These are phyloP conservation scores for Perkinsus olseni DNA, from an alignment of 169 alveolate genomes.

Conservation along the genomic window DNA sequence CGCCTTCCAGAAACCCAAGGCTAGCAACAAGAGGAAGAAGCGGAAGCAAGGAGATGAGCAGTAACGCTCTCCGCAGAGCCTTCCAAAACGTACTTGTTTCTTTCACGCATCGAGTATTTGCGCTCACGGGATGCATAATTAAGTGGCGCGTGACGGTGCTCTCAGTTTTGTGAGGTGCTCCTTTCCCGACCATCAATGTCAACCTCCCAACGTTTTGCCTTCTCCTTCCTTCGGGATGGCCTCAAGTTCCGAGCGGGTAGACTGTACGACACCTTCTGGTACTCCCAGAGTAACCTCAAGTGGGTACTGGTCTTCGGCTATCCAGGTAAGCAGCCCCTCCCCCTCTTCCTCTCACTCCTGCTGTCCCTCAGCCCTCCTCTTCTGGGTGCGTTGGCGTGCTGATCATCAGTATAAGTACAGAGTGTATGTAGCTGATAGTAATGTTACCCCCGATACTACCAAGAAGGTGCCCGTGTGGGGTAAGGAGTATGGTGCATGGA, in stretches of 20 bases:
- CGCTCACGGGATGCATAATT: background rate
- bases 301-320: slow-evolving; percentile 15
- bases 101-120: background rate
- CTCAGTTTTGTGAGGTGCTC: background rate
- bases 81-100: background rate
- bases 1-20: background rate
- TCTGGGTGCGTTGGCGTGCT: slow-evolving; percentile 12
- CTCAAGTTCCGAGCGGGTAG: background rate
- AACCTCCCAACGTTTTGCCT: slow-evolving; percentile 3
- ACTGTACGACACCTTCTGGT: slow-evolving; percentile 10
- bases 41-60: background rate
- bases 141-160: background rate
- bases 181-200: background rate
- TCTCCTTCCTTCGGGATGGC: slow-evolving; percentile 6
- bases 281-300: slow-evolving; percentile 12
- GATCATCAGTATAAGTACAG: slow-evolving; percentile 7
- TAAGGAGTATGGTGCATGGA: background rate
- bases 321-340: background rate
- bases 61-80: background rate
- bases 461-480: background rate
- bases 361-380: background rate
- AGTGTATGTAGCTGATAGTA: background rate
- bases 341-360: background rate
- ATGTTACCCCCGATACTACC: background rate
- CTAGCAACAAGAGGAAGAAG: background rate